Evolutionary conservation across 176 grass and related monocot genomes (phyloP).

Genomic region (Eremochloa ophiuroides): DNA sequence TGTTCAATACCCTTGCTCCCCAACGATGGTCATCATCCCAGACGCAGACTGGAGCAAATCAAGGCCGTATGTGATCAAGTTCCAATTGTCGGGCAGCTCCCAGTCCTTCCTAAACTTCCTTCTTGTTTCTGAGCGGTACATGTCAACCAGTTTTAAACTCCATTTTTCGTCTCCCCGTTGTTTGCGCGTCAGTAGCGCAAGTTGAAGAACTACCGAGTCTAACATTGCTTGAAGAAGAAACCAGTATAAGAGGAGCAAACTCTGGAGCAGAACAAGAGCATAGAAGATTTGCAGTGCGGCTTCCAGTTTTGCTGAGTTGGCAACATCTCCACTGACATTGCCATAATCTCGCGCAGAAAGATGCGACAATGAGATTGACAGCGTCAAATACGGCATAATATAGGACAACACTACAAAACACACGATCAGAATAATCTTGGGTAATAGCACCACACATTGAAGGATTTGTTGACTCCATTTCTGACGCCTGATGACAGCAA

Average conservation of each 20-base stretch:
- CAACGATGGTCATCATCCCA: background rate
- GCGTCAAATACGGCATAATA: background rate
- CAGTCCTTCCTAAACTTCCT: background rate
- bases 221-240: accelerated
- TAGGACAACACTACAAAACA: too few species aligned
- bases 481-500: too few species aligned
- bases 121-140: background rate
- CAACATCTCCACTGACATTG: background rate
- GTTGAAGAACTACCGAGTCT: too few species aligned
- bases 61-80: background rate
- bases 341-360: background rate
- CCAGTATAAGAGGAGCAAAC: background rate
- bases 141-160: accelerated
- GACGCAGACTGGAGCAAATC: background rate
- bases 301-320: background rate
- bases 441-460: too few species aligned
- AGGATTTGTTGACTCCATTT: too few species aligned
- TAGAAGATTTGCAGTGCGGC: background rate
- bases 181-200: background rate
- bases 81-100: background rate
- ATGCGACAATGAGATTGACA: background rate
- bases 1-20: background rate
- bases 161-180: background rate
- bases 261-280: background rate
- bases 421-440: too few species aligned